Evolutionary conservation across 768 basidiomycete species (phyloP), one percentile per base, ranked within the genome.

Genomic region (Naematelia encephala): DNA sequence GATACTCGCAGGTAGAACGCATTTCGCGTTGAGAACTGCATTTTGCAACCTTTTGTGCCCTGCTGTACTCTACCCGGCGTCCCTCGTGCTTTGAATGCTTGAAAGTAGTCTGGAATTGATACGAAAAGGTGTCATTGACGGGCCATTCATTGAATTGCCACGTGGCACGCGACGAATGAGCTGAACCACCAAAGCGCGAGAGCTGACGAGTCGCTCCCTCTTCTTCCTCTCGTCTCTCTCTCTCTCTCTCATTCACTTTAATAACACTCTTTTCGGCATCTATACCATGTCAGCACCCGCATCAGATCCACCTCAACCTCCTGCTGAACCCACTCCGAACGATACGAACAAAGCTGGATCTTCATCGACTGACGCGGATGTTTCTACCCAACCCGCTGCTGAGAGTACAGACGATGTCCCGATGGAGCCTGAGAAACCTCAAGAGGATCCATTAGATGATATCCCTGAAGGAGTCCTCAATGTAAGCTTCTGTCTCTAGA

Each of bases 391-490:
- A 28, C 22, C 54, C 23, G 14, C 5, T 3, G 42, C 48, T 42
- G 42, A 30, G 43, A 14, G 43, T 5, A 43, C 46, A 16, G 72
- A 69, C 51, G 73, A 76, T 45, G 73, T 70, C 1, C 53, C 60
- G 51, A 74, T 75, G 70, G 69, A 72, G 44, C 67, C 70, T 23
- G 63, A 53, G 44, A 59, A 68, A 47, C 58, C 66, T 0, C 63
- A 63, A 23, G 75, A 77, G 47, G 92, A 93, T 75, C 87, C 85
- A 46, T 91, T 90, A 85, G 87, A 86, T 22, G 93, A 97, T 77
- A 88, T 98, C 54, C 91, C 94, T 1, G 87, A 87, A 62, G 90
- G 94, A 30, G 88, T 99, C 66, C 79, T 86, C 77, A 80, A 82
- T 28, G 80, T 91, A 46, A 82, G 81, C 62, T 16, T 2, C 1